phyloP scores from a whole-genome alignment of 345 rosid genomes.

The Durio zibethinus region DNA sequence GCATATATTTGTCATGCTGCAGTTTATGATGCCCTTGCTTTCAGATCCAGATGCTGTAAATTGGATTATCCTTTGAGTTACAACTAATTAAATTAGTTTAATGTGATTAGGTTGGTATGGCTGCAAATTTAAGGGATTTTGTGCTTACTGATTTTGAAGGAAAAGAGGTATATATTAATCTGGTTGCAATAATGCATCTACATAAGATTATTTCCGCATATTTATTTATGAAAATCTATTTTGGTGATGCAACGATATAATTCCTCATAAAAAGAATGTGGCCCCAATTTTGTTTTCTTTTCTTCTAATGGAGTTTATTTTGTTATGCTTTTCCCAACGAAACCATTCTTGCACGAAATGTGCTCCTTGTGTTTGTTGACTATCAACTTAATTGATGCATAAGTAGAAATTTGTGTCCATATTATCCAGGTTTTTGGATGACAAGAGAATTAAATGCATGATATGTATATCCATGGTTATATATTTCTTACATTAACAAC shows the following conservation, averaged over 20 bases:
- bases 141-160: constrained; percentile 61
- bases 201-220: too few species aligned
- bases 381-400: background rate
- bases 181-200: background rate
- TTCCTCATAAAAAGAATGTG: background rate
- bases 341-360: background rate
- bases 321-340: background rate
- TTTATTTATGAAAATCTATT: background rate
- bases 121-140: constrained; percentile 79
- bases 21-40: background rate
- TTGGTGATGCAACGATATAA: background rate
- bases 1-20: background rate
- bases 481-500: background rate
- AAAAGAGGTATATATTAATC: constrained; percentile 47
- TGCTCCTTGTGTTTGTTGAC: background rate
- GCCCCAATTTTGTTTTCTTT: background rate
- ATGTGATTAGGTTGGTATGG: constrained; percentile 69
- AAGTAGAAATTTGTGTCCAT: background rate
- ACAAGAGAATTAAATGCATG: background rate
- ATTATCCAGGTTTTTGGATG: background rate
- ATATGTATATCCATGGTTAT: background rate
- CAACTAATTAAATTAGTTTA: constrained; percentile 12
- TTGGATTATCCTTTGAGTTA: constrained; percentile 4
- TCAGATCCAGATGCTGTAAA: background rate
- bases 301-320: background rate